phyloP scores from a whole-genome alignment of 106 monocot species.

The Platanthera guangdongensis region DNA sequence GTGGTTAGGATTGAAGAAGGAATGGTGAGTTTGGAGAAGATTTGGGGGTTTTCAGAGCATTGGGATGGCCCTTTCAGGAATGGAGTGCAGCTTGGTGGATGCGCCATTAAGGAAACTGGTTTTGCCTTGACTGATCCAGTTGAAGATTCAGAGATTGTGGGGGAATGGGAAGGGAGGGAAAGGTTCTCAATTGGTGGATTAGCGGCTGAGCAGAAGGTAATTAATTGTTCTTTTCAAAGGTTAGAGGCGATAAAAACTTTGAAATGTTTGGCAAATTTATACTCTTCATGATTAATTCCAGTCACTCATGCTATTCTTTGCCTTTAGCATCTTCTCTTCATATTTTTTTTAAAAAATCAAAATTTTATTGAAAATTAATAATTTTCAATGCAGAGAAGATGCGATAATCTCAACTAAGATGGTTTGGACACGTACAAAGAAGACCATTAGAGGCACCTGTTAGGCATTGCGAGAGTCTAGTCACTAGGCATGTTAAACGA shows the following conservation, averaged over 20 bases:
- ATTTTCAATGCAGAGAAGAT: too few relatives aligned
- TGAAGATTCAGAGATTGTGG: constrained; percentile 36
- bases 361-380: not conserved
- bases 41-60: constrained; percentile 72
- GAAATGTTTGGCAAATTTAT: too few relatives aligned
- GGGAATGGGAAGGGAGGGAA: constrained; percentile 39
- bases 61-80: constrained; percentile 88
- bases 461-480: too few relatives aligned
- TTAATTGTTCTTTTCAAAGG: not conserved
- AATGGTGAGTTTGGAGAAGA: constrained; percentile 32
- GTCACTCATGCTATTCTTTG: not conserved
- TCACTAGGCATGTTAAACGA: too few relatives aligned
- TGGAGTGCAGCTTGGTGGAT: constrained; percentile 83
- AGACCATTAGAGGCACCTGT: too few relatives aligned
- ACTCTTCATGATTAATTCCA: not conserved
- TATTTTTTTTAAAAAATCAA: not conserved
- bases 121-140: constrained; percentile 41
- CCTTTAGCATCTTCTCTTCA: not conserved
- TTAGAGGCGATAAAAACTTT: not conserved
- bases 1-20: constrained; percentile 25
- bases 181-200: constrained; percentile 24
- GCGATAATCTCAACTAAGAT: too few relatives aligned
- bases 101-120: constrained; percentile 65
- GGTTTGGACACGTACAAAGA: too few relatives aligned
- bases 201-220: constrained; percentile 17